Base-by-base conservation (phyloP, 176 grass and related monocot species). In the Bonia amplexicaulis region DNA sequence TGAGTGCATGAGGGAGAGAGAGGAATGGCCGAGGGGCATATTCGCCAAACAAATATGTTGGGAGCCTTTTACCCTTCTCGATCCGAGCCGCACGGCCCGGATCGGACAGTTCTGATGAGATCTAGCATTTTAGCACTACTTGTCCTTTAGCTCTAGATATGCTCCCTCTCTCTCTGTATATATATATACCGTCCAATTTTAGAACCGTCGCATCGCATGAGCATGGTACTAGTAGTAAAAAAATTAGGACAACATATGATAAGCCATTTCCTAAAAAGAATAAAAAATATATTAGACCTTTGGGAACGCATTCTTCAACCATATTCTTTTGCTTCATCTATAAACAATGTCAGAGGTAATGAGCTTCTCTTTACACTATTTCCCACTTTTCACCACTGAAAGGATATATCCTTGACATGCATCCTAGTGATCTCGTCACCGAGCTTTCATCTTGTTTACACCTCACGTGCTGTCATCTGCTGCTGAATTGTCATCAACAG, bases 401-500 rank as follows among this genome's bases (percentile, higher is more conserved):
- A 22, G 20, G 19, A 31, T 85, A 25, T 22, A 29, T 53, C 46
- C 35, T 29, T 42, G 9, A 16, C 25, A 54, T 71, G 25, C 25
- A 57, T 74, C 54, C 37, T 81, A 46, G 2, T 25, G 66, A 55
- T 23, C 7, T 87, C 25, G 12, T 35, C 8, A 64, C 12, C 47
- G 40, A 74, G 45, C 55, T 51, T 73, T 75, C 51, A 71, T 52
- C 71, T 52, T 31, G 16, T 81, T 69, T 81, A 45, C n/a, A 9
- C 61, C 52, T 81, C 82, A 76, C 16, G 16, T n/a, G 23, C 66
- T 22, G 10, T 77, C 83, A 52, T 83, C 84, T 73, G 11, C 73
- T 73, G 27, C 59, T 69, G 55, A 87, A 85, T 61, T 60, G 64
- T 54, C 63, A 77, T 57, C 87, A 23, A 65, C 82, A 33, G 17